Conservation (phyloP, 1,284 basidiomycete genomes). For the Chiua sp. region DNA sequence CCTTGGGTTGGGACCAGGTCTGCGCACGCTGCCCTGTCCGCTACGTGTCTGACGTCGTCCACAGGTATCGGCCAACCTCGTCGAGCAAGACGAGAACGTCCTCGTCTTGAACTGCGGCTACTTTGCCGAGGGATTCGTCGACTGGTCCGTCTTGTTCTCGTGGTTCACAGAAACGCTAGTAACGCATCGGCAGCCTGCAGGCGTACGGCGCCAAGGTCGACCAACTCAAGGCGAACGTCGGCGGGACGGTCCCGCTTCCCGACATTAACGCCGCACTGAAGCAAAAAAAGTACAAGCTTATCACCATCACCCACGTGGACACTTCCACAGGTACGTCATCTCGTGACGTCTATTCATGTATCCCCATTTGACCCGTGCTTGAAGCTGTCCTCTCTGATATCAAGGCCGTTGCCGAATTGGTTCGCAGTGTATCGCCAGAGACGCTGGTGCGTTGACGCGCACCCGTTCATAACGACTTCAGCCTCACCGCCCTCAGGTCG, state of each 20-base stretch:
- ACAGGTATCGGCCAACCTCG: conserved; percentile 82
- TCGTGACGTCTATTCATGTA: too few species aligned
- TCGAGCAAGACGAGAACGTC: conserved; percentile 81
- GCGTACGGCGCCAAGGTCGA: conserved; percentile 94
- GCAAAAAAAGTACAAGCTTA: conserved; percentile 86
- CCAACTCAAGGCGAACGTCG: conserved; percentile 84
- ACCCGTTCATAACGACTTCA: too few species aligned
- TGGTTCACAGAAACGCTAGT: not conserved
- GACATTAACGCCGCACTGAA: conserved; percentile 79
- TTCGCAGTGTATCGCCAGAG: conserved; percentile 83
- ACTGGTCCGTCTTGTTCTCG: conserved; percentile 60
- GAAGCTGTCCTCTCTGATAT: conserved; percentile 90
- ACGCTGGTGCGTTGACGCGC: conserved; percentile 65
- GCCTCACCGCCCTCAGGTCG: conserved; percentile 58
- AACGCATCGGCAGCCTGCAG: conserved; percentile 60
- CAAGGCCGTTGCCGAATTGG: conserved; percentile 77
- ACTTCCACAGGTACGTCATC: conserved; percentile 75
- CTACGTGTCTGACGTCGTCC: conserved; percentile 1
- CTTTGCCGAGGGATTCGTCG: conserved; percentile 87
- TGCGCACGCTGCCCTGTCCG: conserved; percentile 8
- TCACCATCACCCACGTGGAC: conserved; percentile 96
- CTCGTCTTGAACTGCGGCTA: conserved; percentile 88
- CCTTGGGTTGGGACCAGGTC: conserved; percentile 91
- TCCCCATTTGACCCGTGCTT: not conserved
- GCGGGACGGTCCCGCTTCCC: conserved; percentile 69